Evolutionary conservation across 2,329 filamentous ascomycete genomes (phyloP), one percentile per base, ranked within the genome.

Genomic region (Colletotrichum lentis): DNA sequence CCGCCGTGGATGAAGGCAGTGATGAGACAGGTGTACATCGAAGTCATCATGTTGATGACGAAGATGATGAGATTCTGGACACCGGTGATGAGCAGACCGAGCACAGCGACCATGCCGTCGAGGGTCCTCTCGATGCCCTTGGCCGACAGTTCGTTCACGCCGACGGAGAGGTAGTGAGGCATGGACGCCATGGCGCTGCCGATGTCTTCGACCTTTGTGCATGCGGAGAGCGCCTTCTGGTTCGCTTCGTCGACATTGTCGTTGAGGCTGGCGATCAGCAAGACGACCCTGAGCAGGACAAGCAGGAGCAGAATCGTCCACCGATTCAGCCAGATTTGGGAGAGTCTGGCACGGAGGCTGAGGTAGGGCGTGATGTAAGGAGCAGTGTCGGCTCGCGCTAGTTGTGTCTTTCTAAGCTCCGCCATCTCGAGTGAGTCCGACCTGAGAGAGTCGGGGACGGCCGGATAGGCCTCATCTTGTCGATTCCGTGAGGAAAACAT

Each of bases 111-210:
- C 77, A 98, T 86, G 56, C 88, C 95, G 70, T 89, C 86, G 71
- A 98, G 89, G 10, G 93, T 89, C 73, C 90, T 89, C 73, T 94
- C 92, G 72, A 98, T 90, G 64, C 92, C 90, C 55, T 85, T 85
- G 39, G 93, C 92, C 8, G 93, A 91, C 73, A 98, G 82, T 67
- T 93, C 87, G 80, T 99, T 99, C 76, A 97, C 90, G 62, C 96
- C 96, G 59, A 86, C 83, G 2, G 94, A 92, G 77, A 98, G 90
- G 80, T 97, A 98, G 79, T 97, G 91, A 65, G 96, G 96, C 94
- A 98, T 97, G 44, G 96, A 98, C 46, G 95, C 96, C 93, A 99
- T 95, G 69, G 93, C 87, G 77, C 94, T 97, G 71, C 95, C 96
- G 73, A 97, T 88, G 72, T 93, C 93, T 81, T 99, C 95, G 55